phyloP scores from a whole-genome alignment of 495 filamentous ascomycete genomes.

The Tuber aestivum region DNA sequence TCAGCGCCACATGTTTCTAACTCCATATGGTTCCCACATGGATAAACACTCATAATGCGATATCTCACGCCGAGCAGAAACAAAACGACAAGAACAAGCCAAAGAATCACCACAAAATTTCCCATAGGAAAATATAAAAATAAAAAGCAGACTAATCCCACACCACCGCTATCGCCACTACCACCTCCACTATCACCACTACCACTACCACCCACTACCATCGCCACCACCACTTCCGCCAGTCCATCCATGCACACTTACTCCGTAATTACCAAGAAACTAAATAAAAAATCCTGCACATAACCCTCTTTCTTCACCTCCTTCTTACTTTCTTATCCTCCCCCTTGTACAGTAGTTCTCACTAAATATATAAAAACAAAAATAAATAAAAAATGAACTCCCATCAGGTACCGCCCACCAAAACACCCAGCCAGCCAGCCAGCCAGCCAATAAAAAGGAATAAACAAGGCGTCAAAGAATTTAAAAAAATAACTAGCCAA shows the following conservation, averaged over 20 bases:
- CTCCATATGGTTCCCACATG: too few relatives aligned
- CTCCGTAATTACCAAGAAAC: neutral
- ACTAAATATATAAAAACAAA: neutral
- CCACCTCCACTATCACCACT: too few relatives aligned
- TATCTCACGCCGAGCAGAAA: too few relatives aligned
- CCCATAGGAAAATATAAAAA: too few relatives aligned
- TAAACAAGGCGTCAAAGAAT: neutral
- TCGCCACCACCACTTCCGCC: too few relatives aligned
- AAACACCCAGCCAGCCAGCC: neutral
- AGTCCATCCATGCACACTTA: neutral
- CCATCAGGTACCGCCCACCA: neutral
- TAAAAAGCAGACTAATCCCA: too few relatives aligned
- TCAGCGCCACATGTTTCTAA: too few relatives aligned
- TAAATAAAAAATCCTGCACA: neutral
- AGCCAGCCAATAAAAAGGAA: neutral
- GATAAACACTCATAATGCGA: too few relatives aligned
- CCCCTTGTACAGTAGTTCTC: neutral
- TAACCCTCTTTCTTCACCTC: neutral
- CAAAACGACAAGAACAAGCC: too few relatives aligned
- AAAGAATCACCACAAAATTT: too few relatives aligned
- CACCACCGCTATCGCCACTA: too few relatives aligned
- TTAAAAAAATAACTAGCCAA: neutral
- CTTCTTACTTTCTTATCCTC: neutral
- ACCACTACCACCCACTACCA: too few relatives aligned
- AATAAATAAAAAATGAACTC: neutral